Conservation (phyloP, 2,329 filamentous ascomycete genomes). For the Xylaria sp. region DNA sequence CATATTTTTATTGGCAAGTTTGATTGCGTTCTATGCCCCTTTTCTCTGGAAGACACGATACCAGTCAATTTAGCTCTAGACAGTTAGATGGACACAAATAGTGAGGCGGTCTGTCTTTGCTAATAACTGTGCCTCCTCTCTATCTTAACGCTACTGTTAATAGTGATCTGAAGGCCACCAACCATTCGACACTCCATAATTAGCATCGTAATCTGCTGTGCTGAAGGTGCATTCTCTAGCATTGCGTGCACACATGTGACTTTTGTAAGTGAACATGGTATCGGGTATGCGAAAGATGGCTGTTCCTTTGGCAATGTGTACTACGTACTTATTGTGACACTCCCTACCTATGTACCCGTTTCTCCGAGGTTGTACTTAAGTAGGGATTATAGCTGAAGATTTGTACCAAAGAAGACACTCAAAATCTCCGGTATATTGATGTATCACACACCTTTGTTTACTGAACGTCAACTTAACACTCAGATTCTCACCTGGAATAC, state of each 20-base stretch:
- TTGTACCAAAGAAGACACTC: no score
- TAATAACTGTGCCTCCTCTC: constrained; percentile 10
- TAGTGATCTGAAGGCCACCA: constrained; percentile 15
- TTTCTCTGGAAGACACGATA: neutral
- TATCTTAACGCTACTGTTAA: neutral
- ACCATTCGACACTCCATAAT: constrained; percentile 8
- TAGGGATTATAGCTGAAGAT: no score
- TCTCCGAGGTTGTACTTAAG: neutral
- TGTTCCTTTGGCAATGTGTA: neutral
- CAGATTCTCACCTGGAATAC: neutral
- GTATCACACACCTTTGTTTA: neutral
- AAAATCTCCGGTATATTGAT: neutral
- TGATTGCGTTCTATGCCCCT: constrained; percentile 19
- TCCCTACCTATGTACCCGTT: no score
- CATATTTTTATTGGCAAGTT: constrained; percentile 5
- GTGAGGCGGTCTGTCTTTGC: constrained; percentile 10
- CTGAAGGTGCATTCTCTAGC: neutral
- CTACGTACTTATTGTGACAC: no score
- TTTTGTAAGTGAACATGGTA: neutral
- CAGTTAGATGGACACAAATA: constrained; percentile 4
- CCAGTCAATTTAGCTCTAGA: constrained; percentile 8
- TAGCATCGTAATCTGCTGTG: neutral
- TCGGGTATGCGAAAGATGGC: constrained; percentile 13
- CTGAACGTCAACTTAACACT: no score
- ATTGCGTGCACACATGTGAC: neutral